Conservation (phyloP, 2,329 filamentous ascomycete genomes). For the Trichoderma sp. region DNA sequence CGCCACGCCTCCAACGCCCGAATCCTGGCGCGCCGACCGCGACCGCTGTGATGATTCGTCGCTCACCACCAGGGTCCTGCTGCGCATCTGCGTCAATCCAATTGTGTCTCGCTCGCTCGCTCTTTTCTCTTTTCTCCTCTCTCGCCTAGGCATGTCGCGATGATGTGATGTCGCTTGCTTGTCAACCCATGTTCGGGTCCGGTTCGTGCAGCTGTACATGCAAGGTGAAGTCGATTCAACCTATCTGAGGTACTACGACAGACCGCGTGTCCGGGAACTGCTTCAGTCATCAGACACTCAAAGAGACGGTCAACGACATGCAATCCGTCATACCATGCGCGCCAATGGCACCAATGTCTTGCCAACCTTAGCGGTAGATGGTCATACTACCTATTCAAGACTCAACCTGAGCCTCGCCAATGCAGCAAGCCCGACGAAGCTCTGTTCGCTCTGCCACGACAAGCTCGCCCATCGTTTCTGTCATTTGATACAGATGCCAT, state of each 20-base stretch:
- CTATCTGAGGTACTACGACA: not conserved
- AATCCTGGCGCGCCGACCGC: constrained; percentile 4
- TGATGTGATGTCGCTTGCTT: constrained; percentile 21
- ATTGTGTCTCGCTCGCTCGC: not conserved
- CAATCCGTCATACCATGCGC: no score
- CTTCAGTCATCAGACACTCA: not conserved
- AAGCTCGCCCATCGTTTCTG: not conserved
- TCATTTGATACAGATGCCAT: not conserved
- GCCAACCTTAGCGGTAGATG: no score
- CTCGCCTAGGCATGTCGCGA: constrained; percentile 18
- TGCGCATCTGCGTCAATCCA: not conserved
- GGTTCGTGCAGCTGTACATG: not conserved
- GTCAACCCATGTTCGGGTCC: not conserved
- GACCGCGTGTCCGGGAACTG: not conserved
- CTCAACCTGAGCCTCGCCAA: not conserved
- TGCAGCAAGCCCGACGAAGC: not conserved
- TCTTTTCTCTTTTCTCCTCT: not conserved
- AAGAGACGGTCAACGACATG: not conserved
- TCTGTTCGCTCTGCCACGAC: not conserved
- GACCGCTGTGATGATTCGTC: constrained; percentile 11
- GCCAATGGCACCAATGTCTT: not conserved
- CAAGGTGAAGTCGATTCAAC: not conserved
- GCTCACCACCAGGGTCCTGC: not conserved
- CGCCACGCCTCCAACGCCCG: constrained; percentile 1
- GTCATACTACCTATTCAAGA: no score